phyloP scores from a whole-genome alignment of 2,329 filamentous ascomycete species.

The Capronia coronata region DNA sequence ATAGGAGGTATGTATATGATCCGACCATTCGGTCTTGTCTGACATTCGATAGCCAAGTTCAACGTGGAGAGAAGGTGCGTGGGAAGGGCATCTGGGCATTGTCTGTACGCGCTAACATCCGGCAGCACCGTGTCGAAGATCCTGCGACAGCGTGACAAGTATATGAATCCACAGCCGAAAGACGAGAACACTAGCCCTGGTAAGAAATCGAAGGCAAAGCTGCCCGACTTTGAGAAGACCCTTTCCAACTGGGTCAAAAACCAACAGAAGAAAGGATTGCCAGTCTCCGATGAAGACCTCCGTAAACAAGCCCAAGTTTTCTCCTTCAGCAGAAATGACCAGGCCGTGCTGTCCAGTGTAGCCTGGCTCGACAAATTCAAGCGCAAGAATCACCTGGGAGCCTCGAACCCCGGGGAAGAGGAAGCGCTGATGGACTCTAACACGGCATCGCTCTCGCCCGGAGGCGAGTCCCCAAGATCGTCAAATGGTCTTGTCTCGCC shows the following conservation, averaged over 20 bases:
- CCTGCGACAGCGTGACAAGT: conserved; percentile 87
- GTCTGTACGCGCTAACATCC: conserved; percentile 9
- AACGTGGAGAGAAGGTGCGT: conserved; percentile 91
- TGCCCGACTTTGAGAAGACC: conserved; percentile 84
- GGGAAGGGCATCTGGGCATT: conserved; percentile 4
- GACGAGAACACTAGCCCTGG: conserved; percentile 72
- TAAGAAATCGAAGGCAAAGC: conserved; percentile 77
- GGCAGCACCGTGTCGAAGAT: conserved; percentile 97
- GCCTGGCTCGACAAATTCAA: conserved; percentile 95
- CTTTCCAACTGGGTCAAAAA: conserved; percentile 82
- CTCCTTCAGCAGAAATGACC: conserved; percentile 28
- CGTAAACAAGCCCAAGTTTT: conserved; percentile 27
- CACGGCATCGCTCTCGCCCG: conserved; percentile 51
- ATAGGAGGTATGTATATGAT: conserved; percentile 64
- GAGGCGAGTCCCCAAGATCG: conserved; percentile 65
- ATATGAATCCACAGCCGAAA: conserved; percentile 56
- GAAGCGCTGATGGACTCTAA: conserved; percentile 38
- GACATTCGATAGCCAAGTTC: conserved; percentile 61
- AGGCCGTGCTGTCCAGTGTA: conserved; percentile 47
- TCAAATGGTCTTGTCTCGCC: conserved; percentile 61
- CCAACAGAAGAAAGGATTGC: conserved; percentile 63
- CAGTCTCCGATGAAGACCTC: conserved; percentile 26
- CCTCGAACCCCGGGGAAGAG: conserved; percentile 49
- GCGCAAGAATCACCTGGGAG: conserved; percentile 65
- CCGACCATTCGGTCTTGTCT: conserved; percentile 28